These are phyloP conservation scores for Scutellaria barbata DNA, from an alignment of 257 asterid species.

Conservation along the genomic window DNA sequence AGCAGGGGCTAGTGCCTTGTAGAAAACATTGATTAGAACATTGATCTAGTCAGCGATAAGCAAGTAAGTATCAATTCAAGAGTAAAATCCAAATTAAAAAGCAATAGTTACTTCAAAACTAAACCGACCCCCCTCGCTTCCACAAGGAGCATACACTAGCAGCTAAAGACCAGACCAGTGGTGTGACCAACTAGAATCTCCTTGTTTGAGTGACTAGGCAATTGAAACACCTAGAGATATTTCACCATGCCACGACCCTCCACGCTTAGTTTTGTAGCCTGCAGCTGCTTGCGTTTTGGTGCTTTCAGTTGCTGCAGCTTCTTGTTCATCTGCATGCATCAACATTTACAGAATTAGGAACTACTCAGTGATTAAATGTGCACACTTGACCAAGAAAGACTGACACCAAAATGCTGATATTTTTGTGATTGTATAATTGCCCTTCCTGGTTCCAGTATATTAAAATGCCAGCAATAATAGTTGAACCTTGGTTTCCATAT, in stretches of 20 bases:
- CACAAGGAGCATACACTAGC: no score
- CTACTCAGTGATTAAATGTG: no score
- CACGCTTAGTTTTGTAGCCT: conserved; percentile 87
- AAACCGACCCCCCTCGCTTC: no score
- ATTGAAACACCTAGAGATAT: conserved; percentile 50
- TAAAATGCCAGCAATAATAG: neutral
- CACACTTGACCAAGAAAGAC: neutral
- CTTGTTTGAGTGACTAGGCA: neutral
- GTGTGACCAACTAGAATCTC: neutral
- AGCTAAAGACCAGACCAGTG: no score
- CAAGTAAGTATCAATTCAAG: no score
- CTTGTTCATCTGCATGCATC: conserved; percentile 78
- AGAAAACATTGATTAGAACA: no score
- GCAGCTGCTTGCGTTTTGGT: conserved; percentile 81
- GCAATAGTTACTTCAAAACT: no score
- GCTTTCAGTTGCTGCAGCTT: conserved; percentile 86
- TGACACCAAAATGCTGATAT: neutral
- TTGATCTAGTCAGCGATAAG: no score
- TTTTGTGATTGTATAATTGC: neutral
- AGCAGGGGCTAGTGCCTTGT: no score
- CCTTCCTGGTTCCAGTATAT: neutral
- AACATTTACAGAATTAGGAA: conserved; percentile 9
- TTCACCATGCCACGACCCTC: conserved; percentile 98
- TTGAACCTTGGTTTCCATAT: neutral
- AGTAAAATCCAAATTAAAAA: no score